Conservation (phyloP, 495 filamentous ascomycete species). For the Aspergillus campestris region DNA sequence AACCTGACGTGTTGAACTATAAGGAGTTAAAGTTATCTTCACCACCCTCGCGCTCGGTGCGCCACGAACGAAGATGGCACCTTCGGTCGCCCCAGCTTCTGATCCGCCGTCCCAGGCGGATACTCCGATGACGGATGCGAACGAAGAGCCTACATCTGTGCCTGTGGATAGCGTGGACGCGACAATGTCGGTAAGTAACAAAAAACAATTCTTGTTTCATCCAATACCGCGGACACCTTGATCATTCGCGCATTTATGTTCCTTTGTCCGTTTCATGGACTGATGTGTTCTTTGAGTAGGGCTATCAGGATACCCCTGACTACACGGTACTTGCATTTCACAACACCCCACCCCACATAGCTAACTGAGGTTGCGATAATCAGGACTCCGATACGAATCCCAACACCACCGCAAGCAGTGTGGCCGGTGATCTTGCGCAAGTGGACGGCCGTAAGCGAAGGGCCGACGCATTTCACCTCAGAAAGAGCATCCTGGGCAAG, state of each 20-base stretch:
- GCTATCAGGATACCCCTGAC: slow-evolving; percentile 72
- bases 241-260: neutral
- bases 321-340: slow-evolving; percentile 48
- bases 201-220: neutral
- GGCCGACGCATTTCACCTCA: slow-evolving; percentile 75
- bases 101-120: slow-evolving; percentile 43
- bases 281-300: slow-evolving; percentile 26
- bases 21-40: neutral
- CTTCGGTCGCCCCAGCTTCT: slow-evolving; percentile 41
- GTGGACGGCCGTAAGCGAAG: slow-evolving; percentile 76
- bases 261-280: neutral
- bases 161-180: slow-evolving; percentile 37
- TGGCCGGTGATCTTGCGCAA: slow-evolving; percentile 57
- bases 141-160: slow-evolving; percentile 40
- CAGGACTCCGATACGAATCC: slow-evolving; percentile 87
- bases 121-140: slow-evolving; percentile 53
- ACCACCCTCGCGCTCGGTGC: slow-evolving; percentile 21
- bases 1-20: no score
- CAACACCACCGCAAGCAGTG: slow-evolving; percentile 83
- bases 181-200: slow-evolving; percentile 35
- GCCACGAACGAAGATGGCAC: slow-evolving; percentile 47
- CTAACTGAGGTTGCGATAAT: slow-evolving; percentile 4
- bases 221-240: neutral
- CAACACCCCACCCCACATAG: neutral
- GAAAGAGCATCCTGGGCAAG: slow-evolving; percentile 85